Evolutionary conservation across 164 flowering plant species (phyloP), one percentile per base, ranked within the genome.

Genomic region (Malania oleifera): DNA sequence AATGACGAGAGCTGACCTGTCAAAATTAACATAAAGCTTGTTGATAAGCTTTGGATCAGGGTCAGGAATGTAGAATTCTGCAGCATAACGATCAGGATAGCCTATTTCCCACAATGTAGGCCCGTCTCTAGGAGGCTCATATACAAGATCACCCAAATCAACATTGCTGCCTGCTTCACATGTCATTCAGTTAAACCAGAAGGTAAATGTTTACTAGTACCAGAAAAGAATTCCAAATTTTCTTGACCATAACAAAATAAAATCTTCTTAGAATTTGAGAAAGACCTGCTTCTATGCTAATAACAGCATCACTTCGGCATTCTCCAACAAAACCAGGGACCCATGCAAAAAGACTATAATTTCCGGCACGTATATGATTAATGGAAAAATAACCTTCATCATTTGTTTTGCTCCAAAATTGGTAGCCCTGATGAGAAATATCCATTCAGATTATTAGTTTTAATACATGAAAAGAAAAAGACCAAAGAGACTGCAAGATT

Each of bases 41-140:
- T 52, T 52, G 0, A 52, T 19, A 2, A 26, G 27, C 37, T 27
- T 52, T 6, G 55, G 55, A 28, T 52, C 18, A 14, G 55, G 55
- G 18, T 52, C 55, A 6, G 55, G 55, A 31, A 52, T 13, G 18
- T 52, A 52, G 55, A 52, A 52, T 8, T 52, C 55, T 15, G 37
- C 55, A 27, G 55, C 55, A 26, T 35, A 52, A 13, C 55, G 55
- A 18, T 52, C 55, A 5, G 55, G 55, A 13, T 15, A 12, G 37
- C 55, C 55, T 3, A 52, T 52, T 15, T 52, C 55, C 55, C 55
- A 52, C 7, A 52, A 9, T 17, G 55, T 52, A 14, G 55, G 55
- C 7, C 55, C 55, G 19, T 27, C 22, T 52, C 55, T 27, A 2
- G 55, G 55, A 0, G 55, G 55, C 55, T 52, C 55, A 14, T 52